These are phyloP conservation scores for Graphilbum sp. DNA, from an alignment of 2,329 filamentous ascomycete genomes.

Conservation along the genomic window DNA sequence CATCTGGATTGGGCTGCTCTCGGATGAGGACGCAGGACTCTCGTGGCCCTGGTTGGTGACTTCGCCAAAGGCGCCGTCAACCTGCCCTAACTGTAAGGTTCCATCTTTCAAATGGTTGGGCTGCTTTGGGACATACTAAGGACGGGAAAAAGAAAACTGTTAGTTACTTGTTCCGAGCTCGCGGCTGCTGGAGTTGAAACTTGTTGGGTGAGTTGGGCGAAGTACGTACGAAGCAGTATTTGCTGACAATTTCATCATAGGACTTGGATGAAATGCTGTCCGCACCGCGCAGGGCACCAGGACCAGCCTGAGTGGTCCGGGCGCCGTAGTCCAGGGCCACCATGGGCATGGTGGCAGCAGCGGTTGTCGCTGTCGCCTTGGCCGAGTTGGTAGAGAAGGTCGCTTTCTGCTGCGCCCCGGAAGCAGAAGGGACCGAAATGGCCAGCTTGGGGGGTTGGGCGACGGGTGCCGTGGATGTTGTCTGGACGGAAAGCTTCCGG, in stretches of 20 bases:
- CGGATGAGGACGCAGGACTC: conserved; percentile 19
- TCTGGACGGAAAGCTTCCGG: conserved; percentile 16
- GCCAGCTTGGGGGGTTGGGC: conserved; percentile 1
- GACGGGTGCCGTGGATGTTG: background rate
- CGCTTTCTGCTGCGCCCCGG: conserved; percentile 1
- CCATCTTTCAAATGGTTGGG: conserved; percentile 33
- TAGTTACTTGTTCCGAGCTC: conserved; percentile 13
- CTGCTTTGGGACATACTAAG: conserved; percentile 47
- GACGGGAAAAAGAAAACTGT: conserved; percentile 10
- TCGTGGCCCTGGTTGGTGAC: conserved; percentile 16
- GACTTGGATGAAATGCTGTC: conserved; percentile 61
- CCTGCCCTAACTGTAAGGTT: conserved; percentile 24
- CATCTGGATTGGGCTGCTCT: conserved; percentile 21
- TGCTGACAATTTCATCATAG: conserved; percentile 94
- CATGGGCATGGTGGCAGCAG: conserved; percentile 1
- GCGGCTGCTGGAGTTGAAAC: conserved; percentile 11
- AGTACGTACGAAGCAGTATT: conserved; percentile 98
- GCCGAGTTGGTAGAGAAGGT: conserved; percentile 8
- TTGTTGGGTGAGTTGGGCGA: conserved; percentile 16
- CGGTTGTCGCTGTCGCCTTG: conserved; percentile 4
- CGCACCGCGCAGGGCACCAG: conserved; percentile 19
- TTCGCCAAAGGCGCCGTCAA: conserved; percentile 24
- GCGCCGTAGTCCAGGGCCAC: conserved; percentile 2
- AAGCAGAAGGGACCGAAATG: conserved; percentile 4
- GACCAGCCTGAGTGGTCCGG: conserved; percentile 1